Evolutionary conservation across 139 green algal species (phyloP).

Genomic region (Coccomyxa sp.): DNA sequence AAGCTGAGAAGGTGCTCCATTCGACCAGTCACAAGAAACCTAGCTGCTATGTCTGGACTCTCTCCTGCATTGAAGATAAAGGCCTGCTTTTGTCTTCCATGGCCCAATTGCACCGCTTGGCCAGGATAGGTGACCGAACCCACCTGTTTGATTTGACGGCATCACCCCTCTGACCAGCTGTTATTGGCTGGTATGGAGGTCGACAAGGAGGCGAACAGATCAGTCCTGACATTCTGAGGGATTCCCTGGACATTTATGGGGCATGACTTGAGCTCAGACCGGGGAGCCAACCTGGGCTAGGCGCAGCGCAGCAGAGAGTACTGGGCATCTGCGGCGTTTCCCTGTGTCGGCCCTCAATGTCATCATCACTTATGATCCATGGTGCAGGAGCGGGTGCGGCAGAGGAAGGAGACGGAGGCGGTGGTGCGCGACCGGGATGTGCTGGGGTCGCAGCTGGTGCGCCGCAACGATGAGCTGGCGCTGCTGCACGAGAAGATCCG

Average conservation of each 20-base stretch:
- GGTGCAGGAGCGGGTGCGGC: constrained; percentile 61
- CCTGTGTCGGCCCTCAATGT: not conserved
- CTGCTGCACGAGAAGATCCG: constrained; percentile 95
- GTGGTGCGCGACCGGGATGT: constrained; percentile 87
- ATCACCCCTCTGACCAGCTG: too few relatives aligned
- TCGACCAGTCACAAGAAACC: not conserved
- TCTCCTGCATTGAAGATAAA: not conserved
- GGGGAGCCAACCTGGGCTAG: too few relatives aligned
- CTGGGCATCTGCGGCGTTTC: not conserved
- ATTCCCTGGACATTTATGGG: too few relatives aligned
- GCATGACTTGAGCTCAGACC: too few relatives aligned
- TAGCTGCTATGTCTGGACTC: not conserved
- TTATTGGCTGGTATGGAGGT: too few relatives aligned
- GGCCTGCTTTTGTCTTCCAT: not conserved
- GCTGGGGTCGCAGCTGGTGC: constrained; percentile 71
- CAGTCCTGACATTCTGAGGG: too few relatives aligned
- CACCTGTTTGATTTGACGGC: too few relatives aligned
- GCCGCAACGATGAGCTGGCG: constrained; percentile 88
- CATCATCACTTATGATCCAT: not conserved
- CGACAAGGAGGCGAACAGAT: too few relatives aligned
- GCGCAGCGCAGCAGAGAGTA: too few relatives aligned
- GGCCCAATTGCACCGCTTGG: not conserved
- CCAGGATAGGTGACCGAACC: too few relatives aligned
- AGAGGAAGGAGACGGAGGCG: constrained; percentile 87
- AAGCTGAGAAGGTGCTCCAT: constrained; percentile 52